Base-by-base conservation (phyloP, 139 green algal species). In the Protoeuglena noctilucae region DNA sequence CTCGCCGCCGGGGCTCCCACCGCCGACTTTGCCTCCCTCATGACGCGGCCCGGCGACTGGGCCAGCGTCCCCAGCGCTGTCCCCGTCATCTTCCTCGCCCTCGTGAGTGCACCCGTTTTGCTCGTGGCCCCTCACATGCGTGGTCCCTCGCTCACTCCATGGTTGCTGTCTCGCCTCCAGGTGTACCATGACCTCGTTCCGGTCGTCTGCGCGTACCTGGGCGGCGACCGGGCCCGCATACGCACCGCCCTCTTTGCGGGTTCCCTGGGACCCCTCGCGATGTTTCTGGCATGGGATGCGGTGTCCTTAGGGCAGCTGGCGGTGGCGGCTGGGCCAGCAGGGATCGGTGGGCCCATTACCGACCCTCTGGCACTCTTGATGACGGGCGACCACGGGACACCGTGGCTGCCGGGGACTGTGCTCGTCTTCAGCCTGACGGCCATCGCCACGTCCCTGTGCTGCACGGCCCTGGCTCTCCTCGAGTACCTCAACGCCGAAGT, bases 111-210 rank as follows among this genome's bases (percentile, higher is more conserved):
- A n/a, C n/a, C n/a, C n/a, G n/a, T n/a, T n/a, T n/a, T n/a, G n/a
- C n/a, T n/a, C n/a, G n/a, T n/a, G n/a, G n/a, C n/a, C n/a, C n/a
- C n/a, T n/a, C n/a, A n/a, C n/a, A n/a, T n/a, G n/a, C n/a, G n/a
- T n/a, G n/a, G n/a, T n/a, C n/a, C n/a, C n/a, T n/a, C n/a, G n/a
- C n/a, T n/a, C n/a, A n/a, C n/a, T n/a, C n/a, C n/a, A n/a, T n/a
- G n/a, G n/a, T n/a, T n/a, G n/a, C n/a, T n/a, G n/a, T n/a, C n/a
- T n/a, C n/a, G n/a, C n/a, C n/a, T n/a, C n/a, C n/a, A n/a, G 1
- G 80, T 89, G 3, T 89, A 70, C 49, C 80, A 89, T 56, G 74
- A 89, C 48, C 61, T 89, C n/a, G 54, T 86, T 6, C 80, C 79
- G 1, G 63, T 86, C 7, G 53, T 88, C n/a, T 79, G 70, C 26